Base-by-base conservation (phyloP, 1,284 basidiomycete genomes). In the Fomitopsis betulina region DNA sequence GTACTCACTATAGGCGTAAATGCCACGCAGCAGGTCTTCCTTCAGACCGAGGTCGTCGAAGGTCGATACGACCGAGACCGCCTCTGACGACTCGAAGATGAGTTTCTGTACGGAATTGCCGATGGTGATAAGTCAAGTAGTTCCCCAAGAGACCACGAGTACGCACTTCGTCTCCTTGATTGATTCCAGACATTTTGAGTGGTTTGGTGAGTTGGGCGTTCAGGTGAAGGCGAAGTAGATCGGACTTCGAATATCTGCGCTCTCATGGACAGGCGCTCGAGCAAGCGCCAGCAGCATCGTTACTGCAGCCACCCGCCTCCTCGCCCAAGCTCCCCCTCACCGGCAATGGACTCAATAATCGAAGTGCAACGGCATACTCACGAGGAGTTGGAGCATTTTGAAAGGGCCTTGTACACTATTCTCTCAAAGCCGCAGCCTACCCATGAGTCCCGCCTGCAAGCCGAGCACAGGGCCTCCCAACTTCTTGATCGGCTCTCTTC, bases 51-150 rank as follows among this genome's bases (percentile, higher is more conserved):
- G 87, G 76, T 96, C 92, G 74, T 98, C 96, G 74, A 96, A 95
- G 57, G 88, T 91, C 49, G 87, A 87, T 57, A 91, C 79, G 50
- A 92, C 89, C 39, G 92, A 90, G 68, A 99, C 90, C 19, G 92
- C 87, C 77, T 99, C 96, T 56, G 95, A 98, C 49, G 95, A 97
- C 79, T 99, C 97, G 69, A 99, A 99, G 19, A 95, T 88, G 68
- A 98, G 89, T 90, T 98, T 96, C 82, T 91, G 63, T 0, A 21
- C 7, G 33, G 6, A 35, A 56, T n/a, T 8, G 23, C 45, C 3
- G 17, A 47, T 21, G 13, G 42, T 21, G 23, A 21, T 21, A 45
- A 21, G 56, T 49, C 53, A 21, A 47, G 47, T 17, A 33, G 5
- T 45, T 58, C 47, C 33, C 54, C 43, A 19, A 25, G 21, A 19